A percentile compares a stretch with the other conserved stretches of the same genome.
phyloP scores from a whole-genome alignment of 768 basidiomycete species.

The Boletellus emodensis region DNA sequence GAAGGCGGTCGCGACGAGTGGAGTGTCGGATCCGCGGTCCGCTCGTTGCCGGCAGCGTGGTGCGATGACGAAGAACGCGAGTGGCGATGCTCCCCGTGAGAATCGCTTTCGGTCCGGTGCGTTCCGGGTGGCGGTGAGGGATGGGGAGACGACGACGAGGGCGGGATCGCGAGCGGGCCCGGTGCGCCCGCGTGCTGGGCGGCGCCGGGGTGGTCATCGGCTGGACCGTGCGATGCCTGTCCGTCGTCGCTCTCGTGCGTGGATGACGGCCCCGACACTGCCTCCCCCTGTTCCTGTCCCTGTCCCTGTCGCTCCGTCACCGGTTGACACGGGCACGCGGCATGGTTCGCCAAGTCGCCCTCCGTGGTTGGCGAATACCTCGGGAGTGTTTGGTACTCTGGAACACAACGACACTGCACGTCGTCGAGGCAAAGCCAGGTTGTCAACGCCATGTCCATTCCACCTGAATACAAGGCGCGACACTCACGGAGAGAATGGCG shows the following conservation, averaged over 20 bases:
- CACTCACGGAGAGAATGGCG: constrained; percentile 83
- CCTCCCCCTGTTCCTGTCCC: constrained; percentile 3
- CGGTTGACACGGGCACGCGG: constrained; percentile 44
- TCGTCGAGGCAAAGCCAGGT: neutral
- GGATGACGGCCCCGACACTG: too few relatives aligned
- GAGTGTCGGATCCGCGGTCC: too few relatives aligned
- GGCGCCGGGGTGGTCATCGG: neutral
- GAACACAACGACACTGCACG: constrained; percentile 73
- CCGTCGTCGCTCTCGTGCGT: constrained; percentile 8
- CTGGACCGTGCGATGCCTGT: neutral
- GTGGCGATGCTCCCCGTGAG: neutral
- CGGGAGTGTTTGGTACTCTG: constrained; percentile 76
- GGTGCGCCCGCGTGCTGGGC: too few relatives aligned
- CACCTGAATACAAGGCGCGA: constrained; percentile 6
- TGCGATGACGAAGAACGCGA: neutral
- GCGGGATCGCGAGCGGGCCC: too few relatives aligned
- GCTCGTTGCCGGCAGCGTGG: too few relatives aligned
- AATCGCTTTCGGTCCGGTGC: too few relatives aligned
- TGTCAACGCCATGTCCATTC: too few relatives aligned
- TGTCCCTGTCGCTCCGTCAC: neutral
- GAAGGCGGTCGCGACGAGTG: constrained; percentile 17
- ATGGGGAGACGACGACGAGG: too few relatives aligned
- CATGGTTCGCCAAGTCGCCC: neutral
- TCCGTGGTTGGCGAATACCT: constrained; percentile 52
- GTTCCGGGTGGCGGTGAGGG: too few relatives aligned